Base-by-base conservation (phyloP, 106 monocot species). In the Narthecium ossifragum region DNA sequence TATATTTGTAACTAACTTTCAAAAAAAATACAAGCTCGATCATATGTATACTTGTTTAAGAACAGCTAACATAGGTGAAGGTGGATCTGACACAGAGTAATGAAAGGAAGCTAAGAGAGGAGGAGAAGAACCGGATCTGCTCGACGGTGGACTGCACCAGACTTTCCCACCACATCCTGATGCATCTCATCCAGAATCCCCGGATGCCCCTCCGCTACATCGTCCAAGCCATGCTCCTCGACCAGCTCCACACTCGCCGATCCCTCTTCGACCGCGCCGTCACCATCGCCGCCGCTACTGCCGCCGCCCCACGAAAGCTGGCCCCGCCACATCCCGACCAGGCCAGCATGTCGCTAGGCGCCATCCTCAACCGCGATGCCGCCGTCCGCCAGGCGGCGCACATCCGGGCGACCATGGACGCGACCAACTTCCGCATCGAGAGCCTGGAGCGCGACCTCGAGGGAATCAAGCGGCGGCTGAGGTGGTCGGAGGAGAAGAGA, bases 191-290 rank as follows among this genome's bases (percentile, higher is more conserved):
- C 9, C 94, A 80, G 55, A 90, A 96, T 75, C 83, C 83, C 22
- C 65, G 62, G 34, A 80, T 90, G 53, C 94, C 94, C 22, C 83
- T 90, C 53, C 82, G 94, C 30, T 86, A 90, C 73, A 65, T 96
- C 43, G 75, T 96, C 24, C 90, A 86, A 63, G 83, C 94, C 31
- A 96, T 90, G 86, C 80, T 90, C 43, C 26, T 80, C 39, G 81
- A 92, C 61, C 92, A 92, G 60, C 83, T 84, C 69, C 72, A 78
- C 59, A 72, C 84, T 49, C 80, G 84, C 37, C 72, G 64, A 66
- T 55, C 70, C 51, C 13, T 69, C 70, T 58, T 68, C 60, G 64
- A 39, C 63, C 28, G 39, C 12, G 48, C 67, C 31, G 10, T 56
- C 53, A 28, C 70, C n/a, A 21, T 51, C 52, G 7, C 59, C 59